phyloP scores from a whole-genome alignment of 176 grass and related monocot genomes.

The Oryza punctata region DNA sequence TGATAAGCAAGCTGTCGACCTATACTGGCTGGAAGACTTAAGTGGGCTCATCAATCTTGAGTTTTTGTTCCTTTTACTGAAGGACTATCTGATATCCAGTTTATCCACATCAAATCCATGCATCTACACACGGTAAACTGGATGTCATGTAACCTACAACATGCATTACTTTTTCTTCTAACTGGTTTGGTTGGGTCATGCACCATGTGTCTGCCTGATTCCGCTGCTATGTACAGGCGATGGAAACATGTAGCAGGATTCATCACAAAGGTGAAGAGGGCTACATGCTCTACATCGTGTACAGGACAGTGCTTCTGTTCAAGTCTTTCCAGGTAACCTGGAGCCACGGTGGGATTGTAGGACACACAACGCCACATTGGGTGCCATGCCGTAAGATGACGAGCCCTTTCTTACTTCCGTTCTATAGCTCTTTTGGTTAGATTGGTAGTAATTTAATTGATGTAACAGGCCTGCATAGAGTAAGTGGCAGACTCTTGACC shows the following conservation, averaged over 20 bases:
- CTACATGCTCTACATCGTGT: neutral
- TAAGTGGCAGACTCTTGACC: neutral
- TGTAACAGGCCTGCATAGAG: neutral
- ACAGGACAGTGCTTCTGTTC: neutral
- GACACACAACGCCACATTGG: neutral
- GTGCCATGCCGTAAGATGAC: neutral
- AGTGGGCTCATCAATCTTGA: neutral
- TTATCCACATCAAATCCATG: neutral
- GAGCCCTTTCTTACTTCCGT: neutral
- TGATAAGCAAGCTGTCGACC: slow-evolving; percentile 2
- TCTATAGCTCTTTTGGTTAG: neutral
- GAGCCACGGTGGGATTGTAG: neutral
- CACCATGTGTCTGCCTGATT: neutral
- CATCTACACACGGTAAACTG: neutral
- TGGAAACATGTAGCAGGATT: neutral
- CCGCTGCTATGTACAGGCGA: neutral
- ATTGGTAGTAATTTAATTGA: neutral
- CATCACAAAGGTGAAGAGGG: neutral
- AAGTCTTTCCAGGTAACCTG: neutral
- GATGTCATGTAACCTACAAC: neutral
- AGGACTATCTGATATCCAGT: neutral
- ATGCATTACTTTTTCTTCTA: neutral
- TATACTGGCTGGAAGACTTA: neutral
- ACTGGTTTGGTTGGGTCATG: neutral
- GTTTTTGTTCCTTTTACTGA: neutral